Evolutionary conservation across 1,284 basidiomycete species (phyloP).

Genomic region (Ceratobasidium sp.): DNA sequence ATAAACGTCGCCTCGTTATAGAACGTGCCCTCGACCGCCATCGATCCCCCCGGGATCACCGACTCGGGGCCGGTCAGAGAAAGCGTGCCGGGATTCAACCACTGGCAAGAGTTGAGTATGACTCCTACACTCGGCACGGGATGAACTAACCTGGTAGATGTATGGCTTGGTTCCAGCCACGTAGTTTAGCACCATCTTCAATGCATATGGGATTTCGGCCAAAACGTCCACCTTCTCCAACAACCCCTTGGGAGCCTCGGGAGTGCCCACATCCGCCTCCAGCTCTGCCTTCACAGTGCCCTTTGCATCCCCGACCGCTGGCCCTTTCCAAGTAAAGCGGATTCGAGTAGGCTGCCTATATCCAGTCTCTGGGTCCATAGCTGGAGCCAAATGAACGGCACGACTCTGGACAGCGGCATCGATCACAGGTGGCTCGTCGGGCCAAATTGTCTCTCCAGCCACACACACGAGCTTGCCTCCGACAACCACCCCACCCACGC

Average conservation of each 20-base stretch:
- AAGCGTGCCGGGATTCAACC: conserved; percentile 77
- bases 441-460: conserved; percentile 72
- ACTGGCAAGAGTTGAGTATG: conserved; percentile 58
- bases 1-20: conserved; percentile 95
- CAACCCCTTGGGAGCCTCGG: conserved; percentile 69
- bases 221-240: conserved; percentile 97
- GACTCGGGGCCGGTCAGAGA: conserved; percentile 68
- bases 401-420: conserved; percentile 65
- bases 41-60: conserved; percentile 54
- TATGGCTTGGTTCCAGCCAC: conserved; percentile 91
- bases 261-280: conserved; percentile 63
- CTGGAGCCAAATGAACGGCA: conserved; percentile 69
- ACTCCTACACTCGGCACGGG: conserved; percentile 56
- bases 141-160: conserved; percentile 78
- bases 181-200: conserved; percentile 89
- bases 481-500: conserved; percentile 82
- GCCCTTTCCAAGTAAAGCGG: conserved; percentile 80
- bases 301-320: conserved; percentile 61
- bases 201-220: conserved; percentile 91
- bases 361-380: conserved; percentile 75
- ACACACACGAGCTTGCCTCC: conserved; percentile 77
- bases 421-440: conserved; percentile 61
- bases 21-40: conserved; percentile 66
- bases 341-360: conserved; percentile 80
- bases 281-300: conserved; percentile 65